Evolutionary conservation across 192 early-diverging fungal species (phyloP), one percentile per base, ranked within the genome.

Genomic region (Ramicandelaber brevisporus): DNA sequence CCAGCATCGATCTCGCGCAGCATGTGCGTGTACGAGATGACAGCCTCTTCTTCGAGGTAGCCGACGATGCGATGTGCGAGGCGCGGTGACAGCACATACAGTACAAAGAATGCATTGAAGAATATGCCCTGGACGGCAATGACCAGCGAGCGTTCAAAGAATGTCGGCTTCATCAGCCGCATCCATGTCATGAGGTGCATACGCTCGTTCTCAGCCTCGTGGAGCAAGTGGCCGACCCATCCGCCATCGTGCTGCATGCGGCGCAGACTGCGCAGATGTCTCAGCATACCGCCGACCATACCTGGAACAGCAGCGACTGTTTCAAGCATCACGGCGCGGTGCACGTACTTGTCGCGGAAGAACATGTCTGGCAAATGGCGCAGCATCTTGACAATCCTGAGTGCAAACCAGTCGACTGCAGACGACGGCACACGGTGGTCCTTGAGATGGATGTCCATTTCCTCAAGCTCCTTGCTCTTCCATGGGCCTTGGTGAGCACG

Each of bases 11-110:
- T 88, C 40, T 79, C 73, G 14, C 66, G 59, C 21, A 95, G 42
- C 48, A 80, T 74, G 40, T 74, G 66, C 5, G 78, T 83, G 50
- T 95, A 95, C 2, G 81, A 80, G 14, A 81, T 60, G 6, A 88
- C 74, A 0, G 89, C 89, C 40, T 77, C 70, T 55, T 95, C 89
- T 50, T 95, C 88, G 17, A 95, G 58, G 34, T 93, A 95, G 0
- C 88, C 88, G 7, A 70, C 67, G 14, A 93, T 70, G 25, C 82
- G 67, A 53, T 95, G 88, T 9, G 75, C 77, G 2, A 66, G 75
- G 15, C 53, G 56, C 11, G 83, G 82, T 6, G 63, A 72, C 23
- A 76, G 11, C 37, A 87, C 41, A 46, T 95, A 93, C n/a, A 74
- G 53, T n/a, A 57, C 25, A 43, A 85, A 89, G 45, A 78, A 95